Base-by-base conservation (phyloP, 805 yeast genomes). In the Ogataea henricii region DNA sequence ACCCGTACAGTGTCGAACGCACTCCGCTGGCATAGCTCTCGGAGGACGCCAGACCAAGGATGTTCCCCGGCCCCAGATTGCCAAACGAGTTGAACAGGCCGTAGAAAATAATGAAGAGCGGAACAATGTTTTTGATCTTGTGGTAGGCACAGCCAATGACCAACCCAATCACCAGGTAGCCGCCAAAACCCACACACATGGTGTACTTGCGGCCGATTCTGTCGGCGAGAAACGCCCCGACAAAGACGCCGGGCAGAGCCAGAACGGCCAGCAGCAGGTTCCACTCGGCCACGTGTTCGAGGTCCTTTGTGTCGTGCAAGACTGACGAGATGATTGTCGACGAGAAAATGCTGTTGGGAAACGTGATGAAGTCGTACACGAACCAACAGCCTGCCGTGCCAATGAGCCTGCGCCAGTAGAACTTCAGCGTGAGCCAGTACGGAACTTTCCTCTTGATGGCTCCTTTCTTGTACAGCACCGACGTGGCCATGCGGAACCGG, bases 361-460 rank as follows among this genome's bases (percentile, higher is more conserved):
- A 87, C 6, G 87, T 82, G 57, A 87, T 87, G 58, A 86, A 87
- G 68, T 87, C 95, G 62, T 84, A 87, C 57, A 86, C 71, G 70
- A 86, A 86, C 94, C 94, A 87, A 48, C 86, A 78, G 4, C 80
- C 82, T 62, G 87, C 81, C 14, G 88, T 82, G 29, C 92, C 94
- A 25, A 85, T 54, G 18, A 87, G 60, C 47, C 87, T 70, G 36
- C 60, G 69, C 91, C 92, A 86, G 69, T 84, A 85, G 66, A 69
- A 86, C 59, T 78, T 81, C 48, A 84, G 45, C 0, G 83, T 81
- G 29, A 85, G 73, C 68, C 69, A 65, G 64, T 83, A 84, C 29
- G 84, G 84, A 16, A 79, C 85, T 40, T 63, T 66, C 49, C 67
- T 74, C 60, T 74, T 79, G 58, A 87, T 82, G 26, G 88, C 87